phyloP scores from a whole-genome alignment of 1,139 yeast genomes.

The Lodderomyces beijingensis region DNA sequence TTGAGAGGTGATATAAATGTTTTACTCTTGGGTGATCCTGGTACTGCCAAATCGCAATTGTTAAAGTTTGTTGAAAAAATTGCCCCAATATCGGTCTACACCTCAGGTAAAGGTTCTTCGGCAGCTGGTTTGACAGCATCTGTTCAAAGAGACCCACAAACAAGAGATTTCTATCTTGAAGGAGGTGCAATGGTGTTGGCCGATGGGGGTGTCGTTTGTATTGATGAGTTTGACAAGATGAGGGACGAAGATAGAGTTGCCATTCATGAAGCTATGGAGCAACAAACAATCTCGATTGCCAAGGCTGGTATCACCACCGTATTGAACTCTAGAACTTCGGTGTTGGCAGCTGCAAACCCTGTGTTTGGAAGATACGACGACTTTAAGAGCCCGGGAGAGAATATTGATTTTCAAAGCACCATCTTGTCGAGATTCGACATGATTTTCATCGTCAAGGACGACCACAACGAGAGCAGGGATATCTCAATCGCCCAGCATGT shows the following conservation, averaged over 20 bases:
- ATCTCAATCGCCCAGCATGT: constrained; percentile 91
- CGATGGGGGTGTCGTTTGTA: constrained; percentile 98
- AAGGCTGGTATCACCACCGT: constrained; percentile 98
- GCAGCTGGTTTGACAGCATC: constrained; percentile 99
- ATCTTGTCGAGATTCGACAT: constrained; percentile 95
- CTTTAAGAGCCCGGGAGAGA: constrained; percentile 94
- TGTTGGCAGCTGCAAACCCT: constrained; percentile 97
- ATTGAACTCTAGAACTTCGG: constrained; percentile 91
- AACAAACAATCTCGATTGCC: constrained; percentile 98
- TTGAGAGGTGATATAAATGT: constrained; percentile 97
- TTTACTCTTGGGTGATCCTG: constrained; percentile 92
- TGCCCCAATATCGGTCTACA: constrained; percentile 90
- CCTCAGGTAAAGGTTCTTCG: constrained; percentile 98
- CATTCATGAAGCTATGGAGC: constrained; percentile 99
- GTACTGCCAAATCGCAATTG: constrained; percentile 96
- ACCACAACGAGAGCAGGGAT: constrained; percentile 83
- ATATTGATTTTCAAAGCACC: constrained; percentile 95
- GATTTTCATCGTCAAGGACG: constrained; percentile 97
- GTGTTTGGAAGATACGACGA: constrained; percentile 95
- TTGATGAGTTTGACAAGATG: constrained; percentile 99
- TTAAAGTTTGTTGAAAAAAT: constrained; percentile 93
- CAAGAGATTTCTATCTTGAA: constrained; percentile 90
- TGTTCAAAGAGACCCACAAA: constrained; percentile 84
- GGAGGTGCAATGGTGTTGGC: constrained; percentile 99
- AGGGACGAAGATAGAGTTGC: constrained; percentile 99